Evolutionary conservation across 495 filamentous ascomycete species (phyloP), one percentile per base, ranked within the genome.

Genomic region (Penicillium macrosclerotiorum): DNA sequence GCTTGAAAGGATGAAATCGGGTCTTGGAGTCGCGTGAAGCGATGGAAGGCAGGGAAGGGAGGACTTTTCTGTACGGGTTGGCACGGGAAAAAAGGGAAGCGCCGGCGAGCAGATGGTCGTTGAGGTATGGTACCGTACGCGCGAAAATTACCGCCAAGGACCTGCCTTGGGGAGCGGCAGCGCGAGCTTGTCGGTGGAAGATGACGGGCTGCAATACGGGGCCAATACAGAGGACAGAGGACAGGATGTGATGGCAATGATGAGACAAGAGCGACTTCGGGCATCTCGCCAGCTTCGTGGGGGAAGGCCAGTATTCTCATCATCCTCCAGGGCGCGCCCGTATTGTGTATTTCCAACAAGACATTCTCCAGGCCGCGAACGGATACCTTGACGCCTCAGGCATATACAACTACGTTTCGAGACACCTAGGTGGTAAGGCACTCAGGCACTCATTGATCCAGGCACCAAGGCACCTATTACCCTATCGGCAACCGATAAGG

Each of bases 1-100:
- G 70, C 64, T 75, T 51, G 47, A 40, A 66, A 60, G 40, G 51
- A 81, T 86, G 82, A 73, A 59, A 82, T 77, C 63, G 37, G 68
- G 64, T 65, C 67, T 64, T 54, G 70, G 69, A 53, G 67, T 59
- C 74, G 60, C 60, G 65, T 62, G 57, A 57, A 67, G 73, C 47
- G 67, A 72, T 69, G 58, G 55, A 51, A 49, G 59, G 59, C 45
- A 60, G 37, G 52, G 47, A 64, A 64, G 59, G 62, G 61, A 65
- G 63, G 60, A 67, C 59, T 64, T 64, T 62, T 59, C 62, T 56
- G 58, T 67, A 62, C 55, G 54, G 54, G 47, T 48, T 52, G 59
- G 51, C 55, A 46, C 49, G 49, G 55, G 57, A 60, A 54, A 62
- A 53, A 60, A 51, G 43, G 42, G 52, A 50, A 55, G 42, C 45